Conservation (phyloP, 495 filamentous ascomycete species). For the Stereocaulon alpinum region DNA sequence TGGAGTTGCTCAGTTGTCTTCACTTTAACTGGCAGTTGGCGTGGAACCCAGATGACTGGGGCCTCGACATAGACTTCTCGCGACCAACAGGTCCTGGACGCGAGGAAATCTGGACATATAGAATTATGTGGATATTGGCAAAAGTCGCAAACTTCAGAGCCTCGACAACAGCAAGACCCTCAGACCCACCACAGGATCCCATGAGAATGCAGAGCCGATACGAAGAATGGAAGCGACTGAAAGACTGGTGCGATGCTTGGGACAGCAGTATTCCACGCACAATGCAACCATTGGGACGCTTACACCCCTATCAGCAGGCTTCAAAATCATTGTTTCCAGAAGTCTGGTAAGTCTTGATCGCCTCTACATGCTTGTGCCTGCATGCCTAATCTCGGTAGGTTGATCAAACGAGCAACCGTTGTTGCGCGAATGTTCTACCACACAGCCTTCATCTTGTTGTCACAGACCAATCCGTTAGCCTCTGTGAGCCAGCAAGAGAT, state of each 20-base stretch:
- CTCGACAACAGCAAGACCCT: slow-evolving; percentile 45
- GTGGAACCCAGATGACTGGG: slow-evolving; percentile 91
- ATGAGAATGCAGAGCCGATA: slow-evolving; percentile 52
- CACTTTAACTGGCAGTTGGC: slow-evolving; percentile 79
- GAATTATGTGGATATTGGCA: slow-evolving; percentile 81
- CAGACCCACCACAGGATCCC: slow-evolving; percentile 49
- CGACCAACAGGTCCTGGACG: slow-evolving; percentile 38
- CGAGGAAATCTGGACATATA: slow-evolving; percentile 85
- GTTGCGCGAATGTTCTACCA: slow-evolving; percentile 88
- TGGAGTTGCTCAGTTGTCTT: slow-evolving; percentile 82
- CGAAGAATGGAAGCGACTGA: slow-evolving; percentile 69
- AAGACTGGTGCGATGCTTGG: slow-evolving; percentile 71
- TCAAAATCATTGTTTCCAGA: slow-evolving; percentile 73
- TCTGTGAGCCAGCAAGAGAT: slow-evolving; percentile 38
- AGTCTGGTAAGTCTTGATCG: slow-evolving; percentile 55
- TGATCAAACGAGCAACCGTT: slow-evolving; percentile 70
- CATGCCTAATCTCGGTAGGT: slow-evolving; percentile 36
- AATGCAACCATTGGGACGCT: slow-evolving; percentile 76
- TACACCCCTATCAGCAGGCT: slow-evolving; percentile 56
- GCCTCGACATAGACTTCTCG: slow-evolving; percentile 69
- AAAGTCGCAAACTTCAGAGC: slow-evolving; percentile 80
- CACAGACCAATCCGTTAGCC: slow-evolving; percentile 61
- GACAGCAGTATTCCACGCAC: slow-evolving; percentile 63
- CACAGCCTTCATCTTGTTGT: slow-evolving; percentile 68
- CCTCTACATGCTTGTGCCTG: not conserved